Evolutionary conservation across 306 rosid genomes (phyloP), one percentile per base, ranked within the genome.

Genomic region (Casuarina glauca): DNA sequence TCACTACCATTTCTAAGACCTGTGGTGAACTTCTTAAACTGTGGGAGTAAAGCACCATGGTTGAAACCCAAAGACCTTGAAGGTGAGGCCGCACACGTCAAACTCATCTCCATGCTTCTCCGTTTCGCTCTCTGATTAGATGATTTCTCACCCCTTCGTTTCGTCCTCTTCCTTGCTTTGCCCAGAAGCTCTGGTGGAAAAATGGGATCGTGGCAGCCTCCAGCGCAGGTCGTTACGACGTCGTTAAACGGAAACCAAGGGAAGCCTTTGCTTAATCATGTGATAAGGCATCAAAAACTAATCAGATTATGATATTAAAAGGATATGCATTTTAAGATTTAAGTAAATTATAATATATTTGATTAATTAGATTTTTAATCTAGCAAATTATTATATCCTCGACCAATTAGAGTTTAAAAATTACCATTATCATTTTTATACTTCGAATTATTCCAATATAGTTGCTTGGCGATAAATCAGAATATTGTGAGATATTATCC

Each of bases 81-180:
- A 38, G 90, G 74, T 43, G 97, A 84, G 74, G 87, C 78, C 20
- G 80, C 85, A 76, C 50, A 71, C 0, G 87, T 70, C 74, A 88
- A 78, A 84, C 86, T 85, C 82, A 84, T 51, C 86, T 84, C 86
- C 91, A 84, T 90, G 16, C 9, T 61, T 61, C 46, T 45, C 71
- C 42, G 64, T 26, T 20, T 9, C 39, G 51, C 13, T 8, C 13
- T 58, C 64, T 26, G 36, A 17, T 52, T 52, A 4, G 19, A 15
- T 17, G 20, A 52, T 16, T 52, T 5, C 20, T 4, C 58, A 52
- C 58, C 58, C 69, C 36, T 36, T 61, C 7, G 32, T 9, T 19
- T 57, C 32, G 63, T 7, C 63, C 63, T 57, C 35, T 57, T 58
- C 38, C 39, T n/a, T 9, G 32, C 64, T 26, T 58, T 20, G 41